Base-by-base conservation (phyloP, 176 grass and related monocot species). In the Oryza glumipatula region DNA sequence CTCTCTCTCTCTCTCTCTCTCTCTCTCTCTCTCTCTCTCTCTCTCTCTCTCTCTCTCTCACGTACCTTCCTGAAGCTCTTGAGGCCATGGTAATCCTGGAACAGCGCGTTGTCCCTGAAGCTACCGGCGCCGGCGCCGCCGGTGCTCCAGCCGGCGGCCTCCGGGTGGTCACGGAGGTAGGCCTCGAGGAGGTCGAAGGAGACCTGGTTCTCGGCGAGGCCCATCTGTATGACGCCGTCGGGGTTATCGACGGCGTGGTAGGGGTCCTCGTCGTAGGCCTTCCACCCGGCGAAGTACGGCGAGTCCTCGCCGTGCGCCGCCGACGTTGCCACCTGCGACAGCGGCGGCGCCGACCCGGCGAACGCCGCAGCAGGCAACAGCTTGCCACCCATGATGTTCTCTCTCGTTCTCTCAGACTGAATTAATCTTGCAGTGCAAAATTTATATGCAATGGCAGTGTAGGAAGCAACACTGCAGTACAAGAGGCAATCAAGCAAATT, bases 61-160 rank as follows among this genome's bases (percentile, higher is more conserved):
- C 83, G 49, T 76, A 93, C 94, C 91, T 76, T 94, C 48, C 88
- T 82, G 79, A 97, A 97, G 61, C 72, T 84, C 52, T 91, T 88
- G 69, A 94, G 92, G 14, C 92, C 95, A 56, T 94, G 92, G 88
- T 97, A 97, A 68, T 94, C 95, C 81, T 97, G 95, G 88, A 97
- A 97, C 12, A 94, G 81, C 4, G 95, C 95, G 89, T 93, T 97
- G 78, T 97, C 95, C 86, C 92, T 83, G 92, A 94, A 97, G 82
- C 86, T 71, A 75, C 74, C 70, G 49, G 41, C 32, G 23, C 16
- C 36, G 36, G 36, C 36, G 36, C 5, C 68, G 72, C 32, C 82
- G 32, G 70, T 74, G 80, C 76, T 76, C 80, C 84, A 89, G 32
- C 73, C 80, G 3, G 88, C 83, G 0, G 83, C 92, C 64, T 94